phyloP scores from a whole-genome alignment of 2,329 filamentous ascomycete genomes.

The Metarhizium humberi region DNA sequence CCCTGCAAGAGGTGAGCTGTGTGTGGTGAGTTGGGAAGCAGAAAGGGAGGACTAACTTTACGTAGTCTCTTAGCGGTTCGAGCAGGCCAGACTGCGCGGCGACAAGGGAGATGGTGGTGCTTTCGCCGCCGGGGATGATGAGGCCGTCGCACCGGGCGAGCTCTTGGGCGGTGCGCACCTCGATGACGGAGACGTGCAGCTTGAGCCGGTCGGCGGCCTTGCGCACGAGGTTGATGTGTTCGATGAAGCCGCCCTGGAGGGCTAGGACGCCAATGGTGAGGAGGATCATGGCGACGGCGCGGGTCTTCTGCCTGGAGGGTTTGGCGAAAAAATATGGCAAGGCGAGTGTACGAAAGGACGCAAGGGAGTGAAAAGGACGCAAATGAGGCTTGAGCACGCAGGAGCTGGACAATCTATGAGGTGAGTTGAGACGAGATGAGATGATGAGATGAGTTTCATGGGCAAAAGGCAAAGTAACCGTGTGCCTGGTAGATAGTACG shows the following conservation, averaged over 20 bases:
- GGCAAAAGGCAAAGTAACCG: too few species aligned
- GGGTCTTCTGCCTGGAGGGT: background rate
- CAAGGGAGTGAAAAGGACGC: background rate
- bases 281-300: constrained; percentile 15
- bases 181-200: constrained; percentile 51
- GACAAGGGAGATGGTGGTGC: constrained; percentile 84
- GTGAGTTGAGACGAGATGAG: background rate
- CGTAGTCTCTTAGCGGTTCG: constrained; percentile 78
- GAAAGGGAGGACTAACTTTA: constrained; percentile 55
- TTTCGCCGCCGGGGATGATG: constrained; percentile 89
- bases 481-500: too few species aligned
- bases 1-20: constrained; percentile 33
- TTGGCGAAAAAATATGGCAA: background rate
- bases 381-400: background rate
- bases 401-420: background rate
- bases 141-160: constrained; percentile 70
- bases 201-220: constrained; percentile 50
- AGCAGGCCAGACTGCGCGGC: constrained; percentile 73
- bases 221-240: constrained; percentile 71
- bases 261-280: constrained; percentile 57
- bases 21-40: background rate
- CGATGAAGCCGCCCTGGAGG: constrained; percentile 86
- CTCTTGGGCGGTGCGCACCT: constrained; percentile 69
- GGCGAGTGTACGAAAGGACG: background rate
- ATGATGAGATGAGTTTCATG: too few species aligned